Evolutionary conservation across 768 basidiomycete species (phyloP), one percentile per base, ranked within the genome.

Genomic region (Russula emetica): DNA sequence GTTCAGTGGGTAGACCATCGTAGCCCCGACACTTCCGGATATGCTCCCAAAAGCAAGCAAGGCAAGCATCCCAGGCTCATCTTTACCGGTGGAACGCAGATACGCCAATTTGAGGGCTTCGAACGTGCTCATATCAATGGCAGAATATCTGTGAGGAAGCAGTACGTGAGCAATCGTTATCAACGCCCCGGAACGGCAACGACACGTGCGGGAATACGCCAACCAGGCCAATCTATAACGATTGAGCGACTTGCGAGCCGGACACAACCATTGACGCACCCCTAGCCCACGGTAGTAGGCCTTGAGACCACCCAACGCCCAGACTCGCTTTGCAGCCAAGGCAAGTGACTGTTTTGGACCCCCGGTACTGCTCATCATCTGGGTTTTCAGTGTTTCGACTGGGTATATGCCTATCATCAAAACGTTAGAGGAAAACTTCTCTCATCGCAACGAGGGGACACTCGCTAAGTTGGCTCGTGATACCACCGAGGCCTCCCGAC

Each of bases 111-210:
- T 98, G 61, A 99, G 84, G 2, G 93, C 92, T 77, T 98, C 96
- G 64, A 97, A 98, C 3, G 95, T 95, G 70, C 88, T 90, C 92
- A 94, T 96, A 75, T 99, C 96, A 67, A 98, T 99, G 5, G 96
- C 96, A 16, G 92, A 88, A 73, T 91, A 92, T 62, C 88, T 89
- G 4, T 36, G 56, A 30, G 53, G 36, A 38, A 55, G n/a, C 32
- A 40, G 38, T 18, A 30, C 26, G 26, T 69, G 58, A 62, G 72
- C 55, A 60, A 63, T n/a, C 36, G 42, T 26, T 28, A 54, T 58
- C 30, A 36, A 32, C 24, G 13, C 42, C 24, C n/a, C 58, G 14
- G 55, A 50, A 11, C 52, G 45, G 38, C 54, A 63, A 56, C n/a
- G 55, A 66, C 42, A 73, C 88, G 50, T 75, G 90, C 88, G 97